Conservation (phyloP, 306 rosid genomes). For the Cucurbita argyrosperma region DNA sequence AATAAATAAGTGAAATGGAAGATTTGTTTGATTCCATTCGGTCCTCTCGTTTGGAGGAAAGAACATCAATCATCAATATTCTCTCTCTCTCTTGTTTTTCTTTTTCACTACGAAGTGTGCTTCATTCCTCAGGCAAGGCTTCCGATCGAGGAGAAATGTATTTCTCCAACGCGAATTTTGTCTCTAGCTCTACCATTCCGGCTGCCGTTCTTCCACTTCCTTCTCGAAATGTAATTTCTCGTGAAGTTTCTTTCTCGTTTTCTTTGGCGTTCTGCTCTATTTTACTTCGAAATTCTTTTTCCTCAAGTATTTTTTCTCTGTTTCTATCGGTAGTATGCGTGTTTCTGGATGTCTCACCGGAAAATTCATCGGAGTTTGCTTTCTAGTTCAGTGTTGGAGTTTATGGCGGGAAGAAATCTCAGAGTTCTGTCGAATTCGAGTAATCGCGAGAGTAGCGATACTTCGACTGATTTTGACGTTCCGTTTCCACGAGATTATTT, state of each 20-base stretch:
- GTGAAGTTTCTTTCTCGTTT: background rate
- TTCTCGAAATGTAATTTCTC: conserved; percentile 15
- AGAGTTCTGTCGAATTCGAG: conserved; percentile 22
- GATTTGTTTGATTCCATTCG: background rate
- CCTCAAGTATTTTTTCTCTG: background rate
- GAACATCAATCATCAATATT: background rate
- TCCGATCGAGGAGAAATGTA: conserved; percentile 18
- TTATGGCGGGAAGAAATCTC: conserved; percentile 9
- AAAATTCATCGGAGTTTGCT: conserved; percentile 14
- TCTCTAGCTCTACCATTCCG: conserved; percentile 12
- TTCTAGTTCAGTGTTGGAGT: conserved; percentile 2
- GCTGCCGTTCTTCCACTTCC: conserved; percentile 27
- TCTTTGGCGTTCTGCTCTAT: background rate
- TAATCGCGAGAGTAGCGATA: conserved; percentile 22
- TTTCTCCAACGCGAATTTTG: conserved; percentile 19
- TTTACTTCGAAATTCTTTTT: background rate
- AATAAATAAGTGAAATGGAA: background rate
- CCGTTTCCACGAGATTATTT: conserved; percentile 62
- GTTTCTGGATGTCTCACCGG: conserved; percentile 11
- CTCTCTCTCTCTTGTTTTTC: background rate
- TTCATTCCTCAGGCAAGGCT: background rate
- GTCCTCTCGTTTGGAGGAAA: conserved; percentile 4
- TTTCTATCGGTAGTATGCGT: conserved; percentile 18
- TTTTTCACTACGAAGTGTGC: background rate
- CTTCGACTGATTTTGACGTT: conserved; percentile 34